A percentile compares a stretch with the other conserved stretches of the same genome.
Conservation (phyloP, 306 rosid species). For the Quercus berberidifolia region DNA sequence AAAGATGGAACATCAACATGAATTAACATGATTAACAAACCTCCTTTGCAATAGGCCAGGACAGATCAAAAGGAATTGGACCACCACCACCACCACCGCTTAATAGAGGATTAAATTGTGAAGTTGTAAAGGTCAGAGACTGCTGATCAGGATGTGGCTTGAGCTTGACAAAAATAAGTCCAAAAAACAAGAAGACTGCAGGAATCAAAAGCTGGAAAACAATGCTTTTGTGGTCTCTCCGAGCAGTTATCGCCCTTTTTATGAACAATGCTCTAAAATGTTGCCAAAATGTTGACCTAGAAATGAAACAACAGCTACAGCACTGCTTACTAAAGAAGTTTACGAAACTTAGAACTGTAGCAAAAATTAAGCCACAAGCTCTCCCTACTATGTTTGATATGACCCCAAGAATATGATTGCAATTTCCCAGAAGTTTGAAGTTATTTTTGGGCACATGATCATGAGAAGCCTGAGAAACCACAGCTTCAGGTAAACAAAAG, state of each 20-base stretch:
- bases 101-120: conserved; percentile 81
- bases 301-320: conserved; percentile 66
- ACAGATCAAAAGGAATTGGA: conserved; percentile 84
- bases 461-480: conserved; percentile 44
- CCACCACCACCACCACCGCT: conserved; percentile 95
- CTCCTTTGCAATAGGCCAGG: conserved; percentile 77
- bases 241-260: conserved; percentile 88
- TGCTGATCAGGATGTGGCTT: conserved; percentile 97
- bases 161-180: conserved; percentile 86
- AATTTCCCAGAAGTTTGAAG: conserved; percentile 47
- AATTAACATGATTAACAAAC: conserved; percentile 45
- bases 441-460: conserved; percentile 36
- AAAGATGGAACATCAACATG: background rate
- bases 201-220: conserved; percentile 95
- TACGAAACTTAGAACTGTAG: conserved; percentile 45
- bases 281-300: conserved; percentile 81
- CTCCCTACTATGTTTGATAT: conserved; percentile 51
- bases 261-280: conserved; percentile 81
- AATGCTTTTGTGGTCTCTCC: conserved; percentile 84
- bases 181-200: conserved; percentile 73
- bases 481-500: conserved; percentile 31
- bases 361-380: conserved; percentile 58
- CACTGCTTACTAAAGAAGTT: conserved; percentile 57
- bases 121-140: conserved; percentile 77
- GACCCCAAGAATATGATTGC: conserved; percentile 49